phyloP scores from a whole-genome alignment of 441 rosid genomes.

The Pelargonium cotyledonis region DNA sequence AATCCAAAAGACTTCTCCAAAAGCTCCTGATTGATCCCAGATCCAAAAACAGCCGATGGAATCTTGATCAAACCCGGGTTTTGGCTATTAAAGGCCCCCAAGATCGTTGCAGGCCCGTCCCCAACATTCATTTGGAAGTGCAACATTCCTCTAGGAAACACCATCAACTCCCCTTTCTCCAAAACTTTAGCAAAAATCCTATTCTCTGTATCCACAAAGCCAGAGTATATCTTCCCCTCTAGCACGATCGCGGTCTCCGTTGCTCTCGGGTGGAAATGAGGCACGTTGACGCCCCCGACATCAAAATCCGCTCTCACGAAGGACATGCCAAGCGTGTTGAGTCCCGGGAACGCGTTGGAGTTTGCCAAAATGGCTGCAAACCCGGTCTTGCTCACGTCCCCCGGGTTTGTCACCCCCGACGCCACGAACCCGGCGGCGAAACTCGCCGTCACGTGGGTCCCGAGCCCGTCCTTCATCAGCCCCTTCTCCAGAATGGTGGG shows the following conservation, averaged over 20 bases:
- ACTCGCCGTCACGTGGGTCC: neutral
- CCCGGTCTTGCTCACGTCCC: slow-evolving; percentile 41
- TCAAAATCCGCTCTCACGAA: slow-evolving; percentile 58
- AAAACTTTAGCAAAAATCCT: slow-evolving; percentile 50
- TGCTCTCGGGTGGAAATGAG: slow-evolving; percentile 70
- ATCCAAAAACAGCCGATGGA: slow-evolving; percentile 50
- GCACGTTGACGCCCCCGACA: slow-evolving; percentile 51
- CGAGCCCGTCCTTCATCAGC: neutral
- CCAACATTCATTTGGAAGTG: slow-evolving; percentile 79
- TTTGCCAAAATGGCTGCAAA: slow-evolving; percentile 41
- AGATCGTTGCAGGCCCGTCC: slow-evolving; percentile 42
- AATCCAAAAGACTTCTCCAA: slow-evolving; percentile 12
- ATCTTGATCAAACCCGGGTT: slow-evolving; percentile 54
- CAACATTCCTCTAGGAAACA: slow-evolving; percentile 60
- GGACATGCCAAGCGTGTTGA: slow-evolving; percentile 52
- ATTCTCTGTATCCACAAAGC: slow-evolving; percentile 54
- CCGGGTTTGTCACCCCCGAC: slow-evolving; percentile 13
- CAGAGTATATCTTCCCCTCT: slow-evolving; percentile 54
- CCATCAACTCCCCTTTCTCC: slow-evolving; percentile 64
- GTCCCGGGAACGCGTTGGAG: slow-evolving; percentile 49
- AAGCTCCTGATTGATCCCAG: slow-evolving; percentile 39
- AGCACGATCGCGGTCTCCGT: slow-evolving; percentile 50
- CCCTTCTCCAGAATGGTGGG: neutral
- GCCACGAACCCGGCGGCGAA: neutral
- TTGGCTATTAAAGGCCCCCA: slow-evolving; percentile 55